Base-by-base conservation (phyloP, 306 rosid genomes). In the Crataegus laevigata region DNA sequence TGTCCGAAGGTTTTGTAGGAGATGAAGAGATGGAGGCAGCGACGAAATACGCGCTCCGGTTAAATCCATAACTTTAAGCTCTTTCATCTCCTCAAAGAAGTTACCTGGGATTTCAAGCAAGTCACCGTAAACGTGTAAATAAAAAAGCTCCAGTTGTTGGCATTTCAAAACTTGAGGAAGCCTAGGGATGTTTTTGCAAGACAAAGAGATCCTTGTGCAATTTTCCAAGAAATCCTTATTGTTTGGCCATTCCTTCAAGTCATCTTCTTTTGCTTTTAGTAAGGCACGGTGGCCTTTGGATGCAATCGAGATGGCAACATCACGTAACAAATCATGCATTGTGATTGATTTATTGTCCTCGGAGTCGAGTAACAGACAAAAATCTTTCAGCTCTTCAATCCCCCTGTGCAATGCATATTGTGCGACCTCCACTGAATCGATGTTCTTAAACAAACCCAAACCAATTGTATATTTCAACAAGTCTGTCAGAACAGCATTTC, bases 401-500 rank as follows among this genome's bases (percentile, higher is more conserved):
- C 63, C 21, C 17, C 69, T 60, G 51, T 51, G 42, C 18, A 74
- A 57, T 9, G 64, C 38, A 19, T 47, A 13, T 22, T 25, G 57
- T 21, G 76, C 76, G 14, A 15, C 28, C 3, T 61, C 40, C 26
- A 69, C 3, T 52, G 76, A 38, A 29, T 3, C 8, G 5, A 78
- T 54, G 4, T 34, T 19, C 6, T 62, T 6, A 68, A 82, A 69
- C 75, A 82, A 45, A 2, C 73, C 76, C 76, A 52, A 64, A 21
- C 85, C 79, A 61, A 77, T 64, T 2, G 69, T 43, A 74, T 68
- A 74, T 34, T 68, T 80, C 69, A 85, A 57, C 68, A 88, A 78
- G n/a, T 90, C 29, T 28, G 29, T 28, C 2, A 28, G 29, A 28
- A 1, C 2, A 28, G 29, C 29, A 3, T 3, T 2, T 28, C 29